Evolutionary conservation across 768 basidiomycete species (phyloP).

Genomic region (Podaxis pistillaris): DNA sequence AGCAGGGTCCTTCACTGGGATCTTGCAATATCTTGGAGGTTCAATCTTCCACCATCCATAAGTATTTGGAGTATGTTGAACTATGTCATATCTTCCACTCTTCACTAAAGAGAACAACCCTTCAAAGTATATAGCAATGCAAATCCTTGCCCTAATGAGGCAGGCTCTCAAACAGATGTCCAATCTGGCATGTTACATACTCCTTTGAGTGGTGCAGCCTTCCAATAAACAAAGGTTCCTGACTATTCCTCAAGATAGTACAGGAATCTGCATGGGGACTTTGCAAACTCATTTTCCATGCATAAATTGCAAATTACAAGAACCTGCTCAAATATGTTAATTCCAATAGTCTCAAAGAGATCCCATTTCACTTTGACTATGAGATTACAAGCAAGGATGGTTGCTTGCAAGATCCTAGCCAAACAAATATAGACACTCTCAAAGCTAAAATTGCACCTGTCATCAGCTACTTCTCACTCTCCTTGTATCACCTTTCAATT

Average conservation of each 20-base stretch:
- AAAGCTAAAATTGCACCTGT: not conserved
- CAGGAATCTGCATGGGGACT: not conserved
- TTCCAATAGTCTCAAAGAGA: not conserved
- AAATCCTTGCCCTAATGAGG: not conserved
- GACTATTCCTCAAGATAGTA: not conserved
- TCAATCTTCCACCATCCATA: too few relatives aligned
- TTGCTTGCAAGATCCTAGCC: not conserved
- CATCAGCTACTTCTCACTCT: not conserved
- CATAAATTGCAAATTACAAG: not conserved
- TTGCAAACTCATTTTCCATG: not conserved
- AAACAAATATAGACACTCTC: not conserved
- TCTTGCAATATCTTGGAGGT: not conserved
- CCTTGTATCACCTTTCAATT: constrained; percentile 29
- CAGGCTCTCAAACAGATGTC: not conserved
- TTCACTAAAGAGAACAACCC: not conserved
- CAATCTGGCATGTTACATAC: not conserved
- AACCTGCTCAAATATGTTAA: not conserved
- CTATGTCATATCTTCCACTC: not conserved
- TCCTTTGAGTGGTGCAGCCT: constrained; percentile 6
- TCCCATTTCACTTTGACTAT: not conserved
- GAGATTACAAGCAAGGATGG: not conserved
- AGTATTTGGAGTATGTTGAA: not conserved
- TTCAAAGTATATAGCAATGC: not conserved
- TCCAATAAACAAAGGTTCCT: not conserved
- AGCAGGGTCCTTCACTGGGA: not conserved